phyloP scores from a whole-genome alignment of 1,284 basidiomycete genomes.

The Sporisorium sorghi region DNA sequence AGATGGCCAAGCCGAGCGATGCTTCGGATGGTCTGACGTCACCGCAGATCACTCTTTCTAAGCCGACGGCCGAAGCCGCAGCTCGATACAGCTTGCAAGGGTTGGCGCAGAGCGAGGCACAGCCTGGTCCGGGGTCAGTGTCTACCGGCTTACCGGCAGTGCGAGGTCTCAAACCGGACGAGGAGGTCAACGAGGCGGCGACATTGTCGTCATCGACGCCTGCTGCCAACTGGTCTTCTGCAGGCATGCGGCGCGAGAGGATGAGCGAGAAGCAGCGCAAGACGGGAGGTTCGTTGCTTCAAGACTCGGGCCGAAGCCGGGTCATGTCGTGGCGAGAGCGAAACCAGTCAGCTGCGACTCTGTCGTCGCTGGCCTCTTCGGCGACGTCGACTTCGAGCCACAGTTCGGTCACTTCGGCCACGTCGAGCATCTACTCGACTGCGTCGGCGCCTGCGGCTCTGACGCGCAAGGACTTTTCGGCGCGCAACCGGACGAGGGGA shows the following conservation, averaged over 20 bases:
- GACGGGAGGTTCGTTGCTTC: conserved; percentile 14
- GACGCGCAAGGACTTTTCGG: conserved; percentile 38
- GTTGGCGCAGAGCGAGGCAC: conserved; percentile 15
- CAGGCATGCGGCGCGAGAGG: conserved; percentile 52
- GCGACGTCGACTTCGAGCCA: conserved; percentile 36
- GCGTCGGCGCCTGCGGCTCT: conserved; percentile 57
- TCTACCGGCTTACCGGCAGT: neutral
- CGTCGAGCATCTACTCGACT: conserved; percentile 57
- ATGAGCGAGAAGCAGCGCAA: conserved; percentile 49
- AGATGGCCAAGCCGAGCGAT: conserved; percentile 50
- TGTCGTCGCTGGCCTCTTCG: conserved; percentile 42
- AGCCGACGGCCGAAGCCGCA: conserved; percentile 46
- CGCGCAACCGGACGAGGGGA: conserved; percentile 26
- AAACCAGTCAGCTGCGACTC: conserved; percentile 46
- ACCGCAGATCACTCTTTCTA: conserved; percentile 31
- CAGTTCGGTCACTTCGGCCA: conserved; percentile 42
- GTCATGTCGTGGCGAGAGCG: conserved; percentile 58
- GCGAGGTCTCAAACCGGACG: conserved; percentile 2
- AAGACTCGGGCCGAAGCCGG: conserved; percentile 42
- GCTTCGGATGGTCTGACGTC: conserved; percentile 15
- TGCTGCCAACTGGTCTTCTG: conserved; percentile 48
- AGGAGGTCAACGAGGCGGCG: conserved; percentile 6
- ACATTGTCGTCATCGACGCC: neutral
- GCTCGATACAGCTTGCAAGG: conserved; percentile 38
- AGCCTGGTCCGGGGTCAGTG: neutral